Base-by-base conservation (phyloP, 2,329 filamentous ascomycete species). In the Aspergillus piperis region DNA sequence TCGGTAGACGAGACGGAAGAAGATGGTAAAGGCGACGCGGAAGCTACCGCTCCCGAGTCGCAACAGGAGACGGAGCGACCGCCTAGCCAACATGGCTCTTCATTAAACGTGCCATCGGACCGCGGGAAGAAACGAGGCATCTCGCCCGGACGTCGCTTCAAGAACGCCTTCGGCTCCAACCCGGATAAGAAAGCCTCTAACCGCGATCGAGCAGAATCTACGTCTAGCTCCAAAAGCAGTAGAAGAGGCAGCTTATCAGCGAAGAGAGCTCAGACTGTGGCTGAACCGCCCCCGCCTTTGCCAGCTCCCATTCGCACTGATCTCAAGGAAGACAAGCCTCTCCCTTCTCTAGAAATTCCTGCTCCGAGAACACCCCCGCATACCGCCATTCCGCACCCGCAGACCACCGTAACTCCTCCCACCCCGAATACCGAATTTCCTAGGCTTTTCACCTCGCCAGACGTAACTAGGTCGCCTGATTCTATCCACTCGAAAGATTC, bases 81-180 rank as follows among this genome's bases (percentile, higher is more conserved):
- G 62, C 57, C 64, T 57, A 69, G 73, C 64, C 64, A 71, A 57
- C 63, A 68, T 15, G 66, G 62, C 21, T 69, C 70, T 57, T 67
- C 70, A 42, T 65, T 77, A 51, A 71, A 70, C 50, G 66, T 75
- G 15, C 72, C 77, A 23, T 67, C 70, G 41, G 72, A 78, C 54
- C 68, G 72, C 42, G 72, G 77, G 49, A 78, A 79, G 63, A 83
- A 83, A 66, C 84, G 89, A 61, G 86, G 86, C 23, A 82, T 85
- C 19, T 93, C 91, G 8, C 89, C 90, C 10, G 86, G 84, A 54
- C 85, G 87, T 70, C 90, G 88, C 70, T 80, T 94, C 62, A 89
- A 85, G 73, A 87, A 88, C 70, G 89, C 88, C 11, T 91, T 95
- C 69, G 84, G 79, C 60, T 75, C 73, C 8, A 71, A 70, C 10